Evolutionary conservation across 495 filamentous ascomycete species (phyloP).

Genomic region (Usnea hakonensis): DNA sequence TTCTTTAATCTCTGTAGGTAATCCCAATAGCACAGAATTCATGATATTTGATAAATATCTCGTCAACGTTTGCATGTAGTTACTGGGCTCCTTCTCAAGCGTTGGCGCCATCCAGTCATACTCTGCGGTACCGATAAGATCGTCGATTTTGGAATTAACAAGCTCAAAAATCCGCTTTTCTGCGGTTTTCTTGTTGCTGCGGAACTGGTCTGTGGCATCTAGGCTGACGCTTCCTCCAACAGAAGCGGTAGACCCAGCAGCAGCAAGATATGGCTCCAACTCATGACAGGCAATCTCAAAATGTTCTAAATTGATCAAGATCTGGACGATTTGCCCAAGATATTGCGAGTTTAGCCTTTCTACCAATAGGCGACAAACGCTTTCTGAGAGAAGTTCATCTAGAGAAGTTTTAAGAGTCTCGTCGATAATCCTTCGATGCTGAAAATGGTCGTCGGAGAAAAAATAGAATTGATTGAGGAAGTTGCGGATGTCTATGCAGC

Average conservation of each 20-base stretch:
- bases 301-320: constrained; percentile 93
- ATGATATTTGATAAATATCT: constrained; percentile 93
- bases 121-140: constrained; percentile 91
- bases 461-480: constrained; percentile 95
- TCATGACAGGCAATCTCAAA: constrained; percentile 89
- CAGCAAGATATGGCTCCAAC: constrained; percentile 72
- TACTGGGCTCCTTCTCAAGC: constrained; percentile 62
- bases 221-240: constrained; percentile 68
- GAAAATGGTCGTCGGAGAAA: constrained; percentile 90
- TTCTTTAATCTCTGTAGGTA: constrained; percentile 92
- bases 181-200: constrained; percentile 84
- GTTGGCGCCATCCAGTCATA: constrained; percentile 80
- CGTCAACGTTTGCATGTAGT: constrained; percentile 90
- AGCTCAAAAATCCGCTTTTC: constrained; percentile 98
- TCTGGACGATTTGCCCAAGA: constrained; percentile 94
- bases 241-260: constrained; percentile 66
- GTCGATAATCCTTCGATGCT: constrained; percentile 77
- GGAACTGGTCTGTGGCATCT: constrained; percentile 76
- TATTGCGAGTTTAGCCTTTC: constrained; percentile 88
- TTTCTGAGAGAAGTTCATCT: constrained; percentile 80
- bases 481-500: constrained; percentile 95
- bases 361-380: constrained; percentile 83
- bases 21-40: constrained; percentile 81
- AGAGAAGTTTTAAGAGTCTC: constrained; percentile 77
- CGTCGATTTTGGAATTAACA: constrained; percentile 97